phyloP scores from a whole-genome alignment of 2,329 filamentous ascomycete species.

The Venturia nashicola region DNA sequence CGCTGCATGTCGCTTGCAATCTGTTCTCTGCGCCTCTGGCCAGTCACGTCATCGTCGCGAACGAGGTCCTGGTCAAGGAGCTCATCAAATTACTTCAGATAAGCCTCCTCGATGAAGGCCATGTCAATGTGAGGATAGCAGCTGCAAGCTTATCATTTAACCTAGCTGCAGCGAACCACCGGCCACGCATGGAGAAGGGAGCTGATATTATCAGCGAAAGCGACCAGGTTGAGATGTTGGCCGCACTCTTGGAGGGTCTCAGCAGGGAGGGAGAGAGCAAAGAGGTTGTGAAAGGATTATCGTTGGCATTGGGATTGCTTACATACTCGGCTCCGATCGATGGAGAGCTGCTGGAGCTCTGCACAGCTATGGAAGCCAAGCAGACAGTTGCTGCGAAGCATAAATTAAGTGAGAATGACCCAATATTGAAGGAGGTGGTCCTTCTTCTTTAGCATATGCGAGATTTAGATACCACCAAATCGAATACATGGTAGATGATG shows the following conservation, averaged over 20 bases:
- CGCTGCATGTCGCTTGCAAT: slow-evolving; percentile 74
- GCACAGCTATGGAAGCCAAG: slow-evolving; percentile 63
- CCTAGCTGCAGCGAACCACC: slow-evolving; percentile 58
- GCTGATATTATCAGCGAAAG: slow-evolving; percentile 50
- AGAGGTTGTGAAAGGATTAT: slow-evolving; percentile 65
- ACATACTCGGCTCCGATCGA: slow-evolving; percentile 57
- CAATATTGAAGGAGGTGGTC: slow-evolving; percentile 4
- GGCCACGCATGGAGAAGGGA: slow-evolving; percentile 45
- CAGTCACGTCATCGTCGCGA: slow-evolving; percentile 43
- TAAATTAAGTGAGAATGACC: slow-evolving; percentile 11
- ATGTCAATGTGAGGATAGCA: slow-evolving; percentile 65
- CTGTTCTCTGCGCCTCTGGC: slow-evolving; percentile 68
- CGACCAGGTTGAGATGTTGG: slow-evolving; percentile 70
- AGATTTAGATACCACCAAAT: neutral
- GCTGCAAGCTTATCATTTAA: slow-evolving; percentile 80
- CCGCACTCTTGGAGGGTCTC: slow-evolving; percentile 68
- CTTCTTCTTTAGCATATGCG: neutral
- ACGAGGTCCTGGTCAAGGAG: slow-evolving; percentile 24
- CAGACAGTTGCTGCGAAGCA: slow-evolving; percentile 45
- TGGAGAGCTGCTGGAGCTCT: slow-evolving; percentile 69
- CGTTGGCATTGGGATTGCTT: slow-evolving; percentile 65
- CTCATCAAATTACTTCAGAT: slow-evolving; percentile 60
- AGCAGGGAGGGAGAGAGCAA: slow-evolving; percentile 22
- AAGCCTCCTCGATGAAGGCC: slow-evolving; percentile 65
- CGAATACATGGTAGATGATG: neutral